These are phyloP conservation scores for Emiliania huxleyi DNA, from an alignment of 78 protist species.

Conservation along the genomic window DNA sequence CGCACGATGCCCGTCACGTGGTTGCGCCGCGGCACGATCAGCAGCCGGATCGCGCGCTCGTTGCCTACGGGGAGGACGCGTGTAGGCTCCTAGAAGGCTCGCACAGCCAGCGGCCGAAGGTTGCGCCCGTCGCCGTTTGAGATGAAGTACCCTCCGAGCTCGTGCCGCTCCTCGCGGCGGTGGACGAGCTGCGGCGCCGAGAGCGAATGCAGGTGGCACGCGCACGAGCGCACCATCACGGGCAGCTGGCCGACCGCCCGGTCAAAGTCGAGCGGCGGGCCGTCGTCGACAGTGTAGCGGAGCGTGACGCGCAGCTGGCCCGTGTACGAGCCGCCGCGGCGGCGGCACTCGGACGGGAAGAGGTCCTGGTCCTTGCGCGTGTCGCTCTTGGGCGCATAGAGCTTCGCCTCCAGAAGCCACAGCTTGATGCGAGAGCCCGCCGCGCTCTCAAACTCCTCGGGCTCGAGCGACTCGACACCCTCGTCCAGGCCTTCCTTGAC, in stretches of 20 bases:
- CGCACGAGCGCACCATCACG: conserved; percentile 48
- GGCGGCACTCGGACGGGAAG: conserved; percentile 5
- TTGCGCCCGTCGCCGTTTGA: no score
- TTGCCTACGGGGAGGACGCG: no score
- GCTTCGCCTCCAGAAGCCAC: neutral
- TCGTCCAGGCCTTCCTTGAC: conserved; percentile 14
- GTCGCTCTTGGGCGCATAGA: neutral
- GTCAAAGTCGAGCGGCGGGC: neutral
- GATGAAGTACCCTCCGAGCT: conserved; percentile 94
- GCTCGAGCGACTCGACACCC: conserved; percentile 2
- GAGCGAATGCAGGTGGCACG: conserved; percentile 56
- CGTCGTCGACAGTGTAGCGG: neutral
- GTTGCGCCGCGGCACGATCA: conserved; percentile 79
- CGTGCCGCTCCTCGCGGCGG: conserved; percentile 66
- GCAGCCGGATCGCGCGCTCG: conserved; percentile 86
- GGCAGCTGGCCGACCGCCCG: conserved; percentile 41
- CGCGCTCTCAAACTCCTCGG: neutral
- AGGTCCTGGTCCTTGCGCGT: neutral
- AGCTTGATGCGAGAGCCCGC: neutral
- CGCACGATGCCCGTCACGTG: conserved; percentile 62
- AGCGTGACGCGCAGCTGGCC: conserved; percentile 7
- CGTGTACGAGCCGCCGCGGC: conserved; percentile 34
- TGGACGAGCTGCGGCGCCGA: conserved; percentile 26
- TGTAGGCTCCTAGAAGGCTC: no score
- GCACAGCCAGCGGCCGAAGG: no score